A percentile compares a stretch with the other conserved stretches of the same genome.
These are phyloP conservation scores for Fraxinus paxiana DNA, from an alignment of 305 asterid genomes.

Conservation along the genomic window DNA sequence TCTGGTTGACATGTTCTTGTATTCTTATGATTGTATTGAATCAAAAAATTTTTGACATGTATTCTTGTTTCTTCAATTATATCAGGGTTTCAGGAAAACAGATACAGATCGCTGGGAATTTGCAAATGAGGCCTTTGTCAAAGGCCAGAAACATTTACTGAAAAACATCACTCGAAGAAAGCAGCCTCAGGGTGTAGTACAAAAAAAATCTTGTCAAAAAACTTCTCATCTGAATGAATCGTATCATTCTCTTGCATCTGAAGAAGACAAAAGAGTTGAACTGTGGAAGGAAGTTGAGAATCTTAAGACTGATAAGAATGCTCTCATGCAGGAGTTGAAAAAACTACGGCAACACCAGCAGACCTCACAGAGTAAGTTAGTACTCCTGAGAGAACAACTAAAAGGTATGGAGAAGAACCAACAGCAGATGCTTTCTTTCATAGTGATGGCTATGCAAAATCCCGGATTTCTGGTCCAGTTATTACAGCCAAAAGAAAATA, in stretches of 20 bases:
- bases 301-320: constrained; percentile 56
- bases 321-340: constrained; percentile 59
- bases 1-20: background rate
- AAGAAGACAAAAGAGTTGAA: constrained; percentile 49
- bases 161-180: constrained; percentile 75
- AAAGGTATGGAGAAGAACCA: constrained; percentile 87
- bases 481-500: constrained; percentile 70
- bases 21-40: constrained; percentile 2
- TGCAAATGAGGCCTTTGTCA: constrained; percentile 69
- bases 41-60: background rate
- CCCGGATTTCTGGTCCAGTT: constrained; percentile 70
- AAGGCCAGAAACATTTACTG: constrained; percentile 75
- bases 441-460: constrained; percentile 92
- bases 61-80: background rate
- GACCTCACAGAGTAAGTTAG: constrained; percentile 62
- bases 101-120: constrained; percentile 94
- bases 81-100: constrained; percentile 83
- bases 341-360: constrained; percentile 66
- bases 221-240: constrained; percentile 34
- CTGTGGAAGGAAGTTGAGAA: constrained; percentile 77
- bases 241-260: constrained; percentile 29
- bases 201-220: constrained; percentile 38
- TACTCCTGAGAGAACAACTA: constrained; percentile 55
- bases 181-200: constrained; percentile 43
- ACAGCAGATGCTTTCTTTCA: constrained; percentile 92